Conservation (phyloP, 2,329 filamentous ascomycete species). For the Sporothrix phasma region DNA sequence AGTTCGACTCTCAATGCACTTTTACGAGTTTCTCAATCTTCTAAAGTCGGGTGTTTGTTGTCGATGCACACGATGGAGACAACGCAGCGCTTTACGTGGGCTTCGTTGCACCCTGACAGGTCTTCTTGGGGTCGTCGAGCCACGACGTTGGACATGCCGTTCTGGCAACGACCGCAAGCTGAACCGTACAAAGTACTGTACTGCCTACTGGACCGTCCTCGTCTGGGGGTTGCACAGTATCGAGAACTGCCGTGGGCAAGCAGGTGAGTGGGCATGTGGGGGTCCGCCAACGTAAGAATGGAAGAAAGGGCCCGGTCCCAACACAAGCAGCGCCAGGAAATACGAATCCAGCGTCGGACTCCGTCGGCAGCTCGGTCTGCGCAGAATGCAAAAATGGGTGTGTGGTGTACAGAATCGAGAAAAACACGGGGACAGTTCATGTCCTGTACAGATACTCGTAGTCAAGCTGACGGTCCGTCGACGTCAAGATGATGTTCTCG, state of each 20-base stretch:
- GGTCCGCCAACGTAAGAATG: neutral
- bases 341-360: constrained; percentile 9
- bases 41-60: neutral
- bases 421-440: neutral
- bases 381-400: neutral
- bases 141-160: neutral
- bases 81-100: neutral
- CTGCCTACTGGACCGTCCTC: neutral
- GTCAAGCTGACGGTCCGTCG: neutral
- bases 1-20: neutral
- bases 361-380: constrained; percentile 9
- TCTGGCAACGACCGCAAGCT: neutral
- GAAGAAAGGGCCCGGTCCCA: neutral
- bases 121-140: neutral
- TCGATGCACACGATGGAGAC: neutral
- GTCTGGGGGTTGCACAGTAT: too few relatives aligned
- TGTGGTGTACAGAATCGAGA: neutral
- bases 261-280: neutral
- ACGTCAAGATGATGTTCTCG: neutral
- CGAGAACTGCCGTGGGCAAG: neutral
- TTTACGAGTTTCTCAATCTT: neutral
- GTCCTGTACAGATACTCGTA: neutral
- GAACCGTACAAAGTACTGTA: neutral
- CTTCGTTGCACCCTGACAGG: neutral
- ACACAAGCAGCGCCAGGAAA: constrained; percentile 3